Evolutionary conservation across 768 basidiomycete genomes (phyloP).

Genomic region (Zangia roseola): DNA sequence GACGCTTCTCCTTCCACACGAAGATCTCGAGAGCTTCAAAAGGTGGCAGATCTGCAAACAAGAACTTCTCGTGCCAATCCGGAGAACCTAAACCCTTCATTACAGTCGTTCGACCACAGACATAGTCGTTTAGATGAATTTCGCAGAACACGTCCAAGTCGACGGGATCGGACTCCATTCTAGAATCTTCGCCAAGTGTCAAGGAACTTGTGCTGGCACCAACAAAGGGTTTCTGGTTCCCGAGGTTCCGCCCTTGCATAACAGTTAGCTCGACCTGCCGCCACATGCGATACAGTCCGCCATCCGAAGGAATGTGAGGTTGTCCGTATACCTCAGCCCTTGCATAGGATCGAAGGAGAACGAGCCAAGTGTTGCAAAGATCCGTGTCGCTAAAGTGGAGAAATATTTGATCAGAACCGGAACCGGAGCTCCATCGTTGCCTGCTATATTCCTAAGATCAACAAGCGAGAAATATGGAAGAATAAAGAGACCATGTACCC

Average conservation of each 20-base stretch:
- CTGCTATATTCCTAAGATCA: slow-evolving; percentile 38
- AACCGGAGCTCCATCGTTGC: slow-evolving; percentile 56
- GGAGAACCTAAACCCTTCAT: slow-evolving; percentile 64
- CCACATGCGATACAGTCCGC: slow-evolving; percentile 87
- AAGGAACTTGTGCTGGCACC: slow-evolving; percentile 23
- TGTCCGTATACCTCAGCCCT: slow-evolving; percentile 76
- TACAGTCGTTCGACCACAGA: slow-evolving; percentile 73
- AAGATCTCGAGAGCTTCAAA: slow-evolving; percentile 69
- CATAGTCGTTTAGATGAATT: slow-evolving; percentile 62
- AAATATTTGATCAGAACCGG: slow-evolving; percentile 65
- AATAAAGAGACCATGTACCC: slow-evolving; percentile 42
- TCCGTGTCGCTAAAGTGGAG: slow-evolving; percentile 68
- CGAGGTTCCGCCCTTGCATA: slow-evolving; percentile 73
- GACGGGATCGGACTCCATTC: slow-evolving; percentile 46
- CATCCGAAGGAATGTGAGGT: slow-evolving; percentile 51
- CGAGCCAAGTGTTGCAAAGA: slow-evolving; percentile 70
- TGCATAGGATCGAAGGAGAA: slow-evolving; percentile 78
- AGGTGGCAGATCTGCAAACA: slow-evolving; percentile 73
- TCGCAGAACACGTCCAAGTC: slow-evolving; percentile 80
- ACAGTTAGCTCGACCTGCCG: slow-evolving; percentile 74
- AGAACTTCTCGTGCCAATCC: slow-evolving; percentile 83
- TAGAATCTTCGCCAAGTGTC: slow-evolving; percentile 33
- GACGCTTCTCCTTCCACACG: slow-evolving; percentile 68
- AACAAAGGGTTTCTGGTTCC: slow-evolving; percentile 42
- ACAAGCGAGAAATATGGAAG: slow-evolving; percentile 3